These are phyloP conservation scores for Margaritispora aquatica DNA, from an alignment of 495 filamentous ascomycete species.

Conservation along the genomic window DNA sequence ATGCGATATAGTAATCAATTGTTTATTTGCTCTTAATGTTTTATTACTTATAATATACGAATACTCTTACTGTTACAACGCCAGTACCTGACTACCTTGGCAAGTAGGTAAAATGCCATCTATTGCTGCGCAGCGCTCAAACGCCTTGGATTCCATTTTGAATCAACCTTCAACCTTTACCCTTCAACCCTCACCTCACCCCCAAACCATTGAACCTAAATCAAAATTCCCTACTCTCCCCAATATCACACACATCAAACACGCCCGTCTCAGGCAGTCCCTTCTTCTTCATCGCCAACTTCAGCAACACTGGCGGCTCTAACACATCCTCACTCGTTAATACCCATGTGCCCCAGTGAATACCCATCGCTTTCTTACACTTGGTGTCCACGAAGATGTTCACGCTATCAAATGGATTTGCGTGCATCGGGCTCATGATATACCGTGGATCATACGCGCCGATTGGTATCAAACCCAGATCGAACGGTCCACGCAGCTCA, in stretches of 20 bases:
- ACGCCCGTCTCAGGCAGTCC: slow-evolving; percentile 68
- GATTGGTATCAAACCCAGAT: slow-evolving; percentile 91
- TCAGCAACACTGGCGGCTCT: slow-evolving; percentile 74
- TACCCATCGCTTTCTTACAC: slow-evolving; percentile 77
- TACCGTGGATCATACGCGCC: slow-evolving; percentile 82
- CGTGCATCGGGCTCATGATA: slow-evolving; percentile 75
- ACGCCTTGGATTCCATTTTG: no score
- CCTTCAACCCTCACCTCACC: no score
- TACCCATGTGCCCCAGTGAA: slow-evolving; percentile 95
- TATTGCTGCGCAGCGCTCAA: no score
- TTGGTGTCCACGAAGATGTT: slow-evolving; percentile 86
- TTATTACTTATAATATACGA: no score
- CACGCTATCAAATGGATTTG: slow-evolving; percentile 81
- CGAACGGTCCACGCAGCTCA: slow-evolving; percentile 74
- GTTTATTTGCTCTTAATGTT: no score
- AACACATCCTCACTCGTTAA: slow-evolving; percentile 80
- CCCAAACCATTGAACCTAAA: no score
- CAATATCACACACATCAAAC: slow-evolving; percentile 86
- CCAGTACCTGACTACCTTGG: no score
- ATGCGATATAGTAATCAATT: no score
- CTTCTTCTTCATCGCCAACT: slow-evolving; percentile 64
- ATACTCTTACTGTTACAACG: no score
- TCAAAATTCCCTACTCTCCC: slow-evolving; percentile 73
- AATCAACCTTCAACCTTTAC: no score
- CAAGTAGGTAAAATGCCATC: no score